These are phyloP conservation scores for Herpotrichia juniperi DNA, from an alignment of 2,329 filamentous ascomycete genomes.

Conservation along the genomic window DNA sequence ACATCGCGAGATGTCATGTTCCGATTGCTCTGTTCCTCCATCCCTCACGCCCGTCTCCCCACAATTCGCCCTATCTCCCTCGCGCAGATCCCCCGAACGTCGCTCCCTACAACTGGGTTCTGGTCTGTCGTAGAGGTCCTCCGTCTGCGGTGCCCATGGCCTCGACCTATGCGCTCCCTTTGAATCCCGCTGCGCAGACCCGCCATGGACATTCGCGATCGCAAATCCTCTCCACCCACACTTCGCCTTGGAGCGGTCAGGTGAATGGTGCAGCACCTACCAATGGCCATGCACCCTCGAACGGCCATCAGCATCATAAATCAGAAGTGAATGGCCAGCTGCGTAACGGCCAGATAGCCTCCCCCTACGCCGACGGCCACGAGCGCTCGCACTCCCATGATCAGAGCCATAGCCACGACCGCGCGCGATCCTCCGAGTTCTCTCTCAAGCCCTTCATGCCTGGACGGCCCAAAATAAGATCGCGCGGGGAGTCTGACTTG, in stretches of 20 bases:
- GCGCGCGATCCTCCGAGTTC: slow-evolving; percentile 32
- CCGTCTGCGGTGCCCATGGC: slow-evolving; percentile 42
- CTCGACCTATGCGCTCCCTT: slow-evolving; percentile 53
- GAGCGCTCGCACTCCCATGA: slow-evolving; percentile 27
- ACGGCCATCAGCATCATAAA: slow-evolving; percentile 35
- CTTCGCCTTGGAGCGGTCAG: slow-evolving; percentile 22
- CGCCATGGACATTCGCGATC: slow-evolving; percentile 48
- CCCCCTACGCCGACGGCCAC: slow-evolving; percentile 35
- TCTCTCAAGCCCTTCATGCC: slow-evolving; percentile 36
- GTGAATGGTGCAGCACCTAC: slow-evolving; percentile 28
- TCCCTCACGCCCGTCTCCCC: slow-evolving; percentile 14
- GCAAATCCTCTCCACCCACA: slow-evolving; percentile 37
- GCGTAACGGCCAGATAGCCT: slow-evolving; percentile 29
- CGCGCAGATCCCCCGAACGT: slow-evolving; percentile 6
- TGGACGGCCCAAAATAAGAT: slow-evolving; percentile 39
- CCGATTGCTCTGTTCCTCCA: slow-evolving; percentile 10
- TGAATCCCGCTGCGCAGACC: slow-evolving; percentile 36
- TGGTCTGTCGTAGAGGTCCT: slow-evolving; percentile 9
- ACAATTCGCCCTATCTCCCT: slow-evolving; percentile 9
- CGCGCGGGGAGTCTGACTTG: slow-evolving; percentile 54
- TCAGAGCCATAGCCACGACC: slow-evolving; percentile 31
- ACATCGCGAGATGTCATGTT: slow-evolving; percentile 17
- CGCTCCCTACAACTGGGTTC: slow-evolving; percentile 9
- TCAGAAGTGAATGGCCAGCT: slow-evolving; percentile 46
- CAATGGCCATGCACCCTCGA: slow-evolving; percentile 20